Evolutionary conservation across 208 protist genomes (phyloP).

Genomic region (Phytomonas francai): DNA sequence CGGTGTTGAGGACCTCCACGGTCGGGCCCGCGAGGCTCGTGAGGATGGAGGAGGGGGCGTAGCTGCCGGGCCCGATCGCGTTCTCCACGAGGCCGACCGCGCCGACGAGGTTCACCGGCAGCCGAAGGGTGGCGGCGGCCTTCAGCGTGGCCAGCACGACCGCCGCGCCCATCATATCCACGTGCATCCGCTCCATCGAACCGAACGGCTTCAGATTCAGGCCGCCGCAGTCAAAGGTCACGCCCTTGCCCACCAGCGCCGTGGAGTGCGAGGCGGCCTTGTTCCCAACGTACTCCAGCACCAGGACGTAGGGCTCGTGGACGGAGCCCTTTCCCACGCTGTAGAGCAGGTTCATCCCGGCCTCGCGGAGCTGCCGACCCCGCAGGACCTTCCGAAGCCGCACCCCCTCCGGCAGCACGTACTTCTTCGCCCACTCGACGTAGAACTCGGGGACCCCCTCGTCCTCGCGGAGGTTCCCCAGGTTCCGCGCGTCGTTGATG

Average conservation of each 20-base stretch:
- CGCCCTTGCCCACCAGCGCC: constrained; percentile 84
- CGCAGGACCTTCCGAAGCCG: constrained; percentile 37
- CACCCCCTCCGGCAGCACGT: constrained; percentile 25
- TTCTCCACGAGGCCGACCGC: constrained; percentile 85
- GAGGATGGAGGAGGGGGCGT: constrained; percentile 75
- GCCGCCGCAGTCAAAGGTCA: constrained; percentile 90
- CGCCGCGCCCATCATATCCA: constrained; percentile 89
- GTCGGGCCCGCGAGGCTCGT: constrained; percentile 69
- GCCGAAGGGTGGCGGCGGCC: constrained; percentile 45
- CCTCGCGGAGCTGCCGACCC: constrained; percentile 35
- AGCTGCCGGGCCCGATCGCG: constrained; percentile 73
- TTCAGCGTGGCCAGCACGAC: constrained; percentile 70
- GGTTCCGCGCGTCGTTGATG: constrained; percentile 69
- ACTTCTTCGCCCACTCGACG: constrained; percentile 54
- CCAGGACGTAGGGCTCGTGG: constrained; percentile 62
- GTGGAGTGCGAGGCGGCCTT: constrained; percentile 25
- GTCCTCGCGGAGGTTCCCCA: constrained; percentile 81
- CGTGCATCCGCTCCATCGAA: constrained; percentile 91
- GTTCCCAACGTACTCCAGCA: constrained; percentile 80
- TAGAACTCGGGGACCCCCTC: constrained; percentile 73
- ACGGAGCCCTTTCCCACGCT: constrained; percentile 73
- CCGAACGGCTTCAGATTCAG: constrained; percentile 86
- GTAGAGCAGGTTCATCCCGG: constrained; percentile 67
- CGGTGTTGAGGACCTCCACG: constrained; percentile 89
- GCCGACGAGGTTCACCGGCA: constrained; percentile 71